phyloP scores from a whole-genome alignment of 2,329 filamentous ascomycete species.

The Colletotrichum musae region DNA sequence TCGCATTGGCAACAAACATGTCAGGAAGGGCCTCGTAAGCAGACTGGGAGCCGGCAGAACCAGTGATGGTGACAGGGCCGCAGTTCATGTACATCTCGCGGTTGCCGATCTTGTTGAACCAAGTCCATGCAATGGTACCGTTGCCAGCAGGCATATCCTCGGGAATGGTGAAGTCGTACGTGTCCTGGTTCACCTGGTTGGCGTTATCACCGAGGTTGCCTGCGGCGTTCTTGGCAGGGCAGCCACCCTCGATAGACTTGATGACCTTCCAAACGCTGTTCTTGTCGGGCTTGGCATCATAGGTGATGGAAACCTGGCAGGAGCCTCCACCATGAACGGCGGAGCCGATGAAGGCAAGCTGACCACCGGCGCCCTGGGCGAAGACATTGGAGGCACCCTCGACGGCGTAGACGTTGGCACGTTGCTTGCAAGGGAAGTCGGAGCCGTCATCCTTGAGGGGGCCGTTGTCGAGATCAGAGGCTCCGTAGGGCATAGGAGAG shows the following conservation, averaged over 20 bases:
- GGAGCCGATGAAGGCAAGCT: constrained; percentile 78
- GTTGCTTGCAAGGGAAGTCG: constrained; percentile 88
- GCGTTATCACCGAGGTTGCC: constrained; percentile 72
- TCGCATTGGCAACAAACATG: constrained; percentile 80
- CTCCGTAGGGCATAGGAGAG: constrained; percentile 75
- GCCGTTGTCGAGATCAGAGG: constrained; percentile 63
- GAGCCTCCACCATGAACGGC: constrained; percentile 93
- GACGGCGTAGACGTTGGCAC: constrained; percentile 61
- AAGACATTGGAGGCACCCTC: constrained; percentile 70
- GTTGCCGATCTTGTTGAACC: constrained; percentile 94
- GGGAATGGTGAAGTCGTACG: constrained; percentile 81
- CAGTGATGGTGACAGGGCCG: constrained; percentile 78
- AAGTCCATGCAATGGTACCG: constrained; percentile 90
- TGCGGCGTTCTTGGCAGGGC: constrained; percentile 71
- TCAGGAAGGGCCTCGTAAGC: constrained; percentile 76
- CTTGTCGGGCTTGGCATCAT: constrained; percentile 78
- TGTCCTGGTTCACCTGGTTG: constrained; percentile 61
- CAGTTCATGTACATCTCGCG: constrained; percentile 99
- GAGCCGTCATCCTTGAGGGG: constrained; percentile 74
- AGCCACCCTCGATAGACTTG: constrained; percentile 88
- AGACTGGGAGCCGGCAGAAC: constrained; percentile 61
- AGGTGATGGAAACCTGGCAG: constrained; percentile 90
- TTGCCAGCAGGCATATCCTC: constrained; percentile 79
- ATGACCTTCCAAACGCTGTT: constrained; percentile 88
- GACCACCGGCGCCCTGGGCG: constrained; percentile 70